Percentiles rank a stretch among this genome's conserved stretches.
phyloP scores from a whole-genome alignment of 1,139 yeast genomes.

The Yamadazyma taylorii region DNA sequence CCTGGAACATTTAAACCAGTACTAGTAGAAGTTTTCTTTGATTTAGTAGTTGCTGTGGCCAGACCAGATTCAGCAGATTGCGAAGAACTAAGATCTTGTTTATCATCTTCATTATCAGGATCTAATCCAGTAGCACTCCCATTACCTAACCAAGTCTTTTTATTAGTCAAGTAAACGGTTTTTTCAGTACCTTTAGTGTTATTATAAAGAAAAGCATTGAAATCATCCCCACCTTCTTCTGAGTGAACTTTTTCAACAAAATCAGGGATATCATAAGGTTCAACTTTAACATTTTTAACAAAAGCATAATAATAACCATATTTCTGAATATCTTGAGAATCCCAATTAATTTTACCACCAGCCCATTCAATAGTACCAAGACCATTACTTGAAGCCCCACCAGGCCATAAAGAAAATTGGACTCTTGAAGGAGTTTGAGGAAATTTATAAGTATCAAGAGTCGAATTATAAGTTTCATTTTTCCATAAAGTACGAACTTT shows the following conservation, averaged over 20 bases:
- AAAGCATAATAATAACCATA: slow-evolving; percentile 79
- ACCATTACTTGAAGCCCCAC: slow-evolving; percentile 64
- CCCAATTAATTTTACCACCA: slow-evolving; percentile 87
- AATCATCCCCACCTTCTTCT: slow-evolving; percentile 28
- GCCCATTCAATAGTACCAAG: slow-evolving; percentile 91
- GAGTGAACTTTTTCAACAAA: slow-evolving; percentile 25
- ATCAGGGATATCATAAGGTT: slow-evolving; percentile 70
- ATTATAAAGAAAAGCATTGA: slow-evolving; percentile 58
- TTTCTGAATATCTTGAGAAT: slow-evolving; percentile 65
- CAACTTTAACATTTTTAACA: slow-evolving; percentile 57
- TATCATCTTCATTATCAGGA: slow-evolving; percentile 40
- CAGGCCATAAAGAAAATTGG: slow-evolving; percentile 92
- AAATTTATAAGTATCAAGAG: slow-evolving; percentile 56
- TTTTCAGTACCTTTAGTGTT: slow-evolving; percentile 44
- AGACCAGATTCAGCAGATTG: slow-evolving; percentile 13
- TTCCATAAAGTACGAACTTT: slow-evolving; percentile 65
- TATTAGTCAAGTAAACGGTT: slow-evolving; percentile 58
- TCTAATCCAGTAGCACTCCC: slow-evolving; percentile 65
- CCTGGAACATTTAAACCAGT: slow-evolving; percentile 10
- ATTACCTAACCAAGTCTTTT: slow-evolving; percentile 58
- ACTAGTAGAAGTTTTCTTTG: slow-evolving; percentile 13
- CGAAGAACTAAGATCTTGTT: slow-evolving; percentile 10
- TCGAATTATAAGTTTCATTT: slow-evolving; percentile 66
- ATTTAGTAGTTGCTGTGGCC: slow-evolving; percentile 13
- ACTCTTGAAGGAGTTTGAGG: slow-evolving; percentile 94